Percentiles rank a stretch among this genome's conserved stretches.
phyloP scores from a whole-genome alignment of 352 stramenopile genomes.

The Phytopythium boreale region DNA sequence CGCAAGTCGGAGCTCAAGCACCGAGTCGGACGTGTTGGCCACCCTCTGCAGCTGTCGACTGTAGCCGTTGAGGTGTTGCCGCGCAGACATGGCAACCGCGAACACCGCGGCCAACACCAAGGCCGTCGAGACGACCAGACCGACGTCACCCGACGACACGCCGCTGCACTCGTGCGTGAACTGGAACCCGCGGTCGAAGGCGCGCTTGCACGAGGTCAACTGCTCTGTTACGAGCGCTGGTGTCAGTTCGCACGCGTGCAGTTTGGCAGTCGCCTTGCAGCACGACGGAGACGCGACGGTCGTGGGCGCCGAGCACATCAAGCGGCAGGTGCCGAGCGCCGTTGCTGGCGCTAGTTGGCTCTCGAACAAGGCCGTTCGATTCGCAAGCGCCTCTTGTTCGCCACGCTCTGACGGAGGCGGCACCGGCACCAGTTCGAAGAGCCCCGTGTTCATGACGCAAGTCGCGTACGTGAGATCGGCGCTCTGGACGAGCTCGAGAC shows the following conservation, averaged over 20 bases:
- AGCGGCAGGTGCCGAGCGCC: conserved; percentile 20
- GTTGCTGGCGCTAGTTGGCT: not conserved
- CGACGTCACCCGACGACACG: conserved; percentile 28
- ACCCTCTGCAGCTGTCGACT: conserved; percentile 6
- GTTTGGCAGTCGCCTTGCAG: conserved; percentile 19
- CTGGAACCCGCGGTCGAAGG: conserved; percentile 41
- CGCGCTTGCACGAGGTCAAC: conserved; percentile 27
- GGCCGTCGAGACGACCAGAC: conserved; percentile 15
- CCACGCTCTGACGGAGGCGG: not conserved
- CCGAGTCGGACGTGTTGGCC: conserved; percentile 7
- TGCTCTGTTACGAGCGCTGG: conserved; percentile 5
- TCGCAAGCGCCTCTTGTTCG: not conserved
- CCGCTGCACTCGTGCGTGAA: conserved; percentile 43
- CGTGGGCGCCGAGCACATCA: conserved; percentile 32
- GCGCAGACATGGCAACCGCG: conserved; percentile 17
- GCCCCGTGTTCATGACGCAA: conserved; percentile 61
- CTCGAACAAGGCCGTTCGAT: not conserved
- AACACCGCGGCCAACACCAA: conserved; percentile 8
- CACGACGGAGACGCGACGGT: conserved; percentile 32
- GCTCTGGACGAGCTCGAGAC: conserved; percentile 28
- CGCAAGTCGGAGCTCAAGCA: not conserved
- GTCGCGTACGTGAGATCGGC: conserved; percentile 42
- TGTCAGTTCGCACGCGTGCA: conserved; percentile 30
- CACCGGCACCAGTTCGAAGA: conserved; percentile 29
- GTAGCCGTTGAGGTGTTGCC: conserved; percentile 7